These are phyloP conservation scores for Trichoderma arundinaceum DNA, from an alignment of 2,329 filamentous ascomycete genomes.

Conservation along the genomic window DNA sequence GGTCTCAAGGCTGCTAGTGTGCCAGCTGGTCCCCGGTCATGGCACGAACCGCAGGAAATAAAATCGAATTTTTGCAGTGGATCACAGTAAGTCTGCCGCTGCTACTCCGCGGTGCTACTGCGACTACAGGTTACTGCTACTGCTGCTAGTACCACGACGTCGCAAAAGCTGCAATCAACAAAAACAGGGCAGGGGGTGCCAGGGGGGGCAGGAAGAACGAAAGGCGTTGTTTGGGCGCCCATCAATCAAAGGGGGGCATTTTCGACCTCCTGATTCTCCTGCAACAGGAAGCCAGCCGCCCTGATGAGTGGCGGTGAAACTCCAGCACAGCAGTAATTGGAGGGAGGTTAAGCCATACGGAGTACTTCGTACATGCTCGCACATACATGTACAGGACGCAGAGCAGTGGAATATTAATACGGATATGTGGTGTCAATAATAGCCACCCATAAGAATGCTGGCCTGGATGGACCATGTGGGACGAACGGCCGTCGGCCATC, in stretches of 20 bases:
- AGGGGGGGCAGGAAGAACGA: conserved; percentile 13
- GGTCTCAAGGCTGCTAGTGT: conserved; percentile 26
- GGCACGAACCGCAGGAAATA: conserved; percentile 24
- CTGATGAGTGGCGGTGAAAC: conserved; percentile 33
- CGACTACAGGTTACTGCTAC: neutral
- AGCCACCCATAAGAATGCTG: conserved; percentile 23
- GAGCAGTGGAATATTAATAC: conserved; percentile 1
- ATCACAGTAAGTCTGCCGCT: conserved; percentile 12
- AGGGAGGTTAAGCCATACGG: conserved; percentile 20
- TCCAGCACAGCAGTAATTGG: conserved; percentile 23
- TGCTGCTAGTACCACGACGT: conserved; percentile 12
- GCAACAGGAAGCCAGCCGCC: conserved; percentile 28
- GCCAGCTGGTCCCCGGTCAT: conserved; percentile 20
- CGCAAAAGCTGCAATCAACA: conserved; percentile 20
- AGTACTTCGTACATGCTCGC: conserved; percentile 3
- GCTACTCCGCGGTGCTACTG: neutral
- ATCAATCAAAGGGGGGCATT: conserved; percentile 25
- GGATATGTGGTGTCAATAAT: conserved; percentile 13
- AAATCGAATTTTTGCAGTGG: conserved; percentile 19
- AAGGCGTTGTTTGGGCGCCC: conserved; percentile 14
- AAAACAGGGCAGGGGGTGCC: conserved; percentile 19
- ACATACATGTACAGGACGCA: neutral
- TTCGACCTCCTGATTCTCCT: conserved; percentile 28
- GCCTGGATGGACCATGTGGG: conserved; percentile 23
- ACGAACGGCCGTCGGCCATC: conserved; percentile 11